Evolutionary conservation across 306 rosid genomes (phyloP), one percentile per base, ranked within the genome.

Genomic region (Trifolium fragiferum): DNA sequence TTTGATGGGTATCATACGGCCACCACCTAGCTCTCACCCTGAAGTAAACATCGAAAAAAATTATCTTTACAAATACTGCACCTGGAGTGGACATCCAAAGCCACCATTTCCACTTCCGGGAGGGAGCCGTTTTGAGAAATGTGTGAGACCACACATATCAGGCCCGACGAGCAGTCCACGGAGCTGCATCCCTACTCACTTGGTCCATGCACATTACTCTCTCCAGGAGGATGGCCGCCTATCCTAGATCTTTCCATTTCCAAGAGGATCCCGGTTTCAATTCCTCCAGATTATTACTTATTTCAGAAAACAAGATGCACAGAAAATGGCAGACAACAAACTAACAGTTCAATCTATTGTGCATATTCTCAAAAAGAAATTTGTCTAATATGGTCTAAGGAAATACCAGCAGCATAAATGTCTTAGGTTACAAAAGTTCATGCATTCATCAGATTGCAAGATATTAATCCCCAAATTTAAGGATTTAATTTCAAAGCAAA

Each of bases 361-460:
- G 38, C 55, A 66, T 68, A 67, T 80, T 58, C 83, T 66, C 38
- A 59, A 73, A 58, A 54, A 73, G 11, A 67, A 14, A 67, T 21
- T 16, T 12, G 79, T 67, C 76, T 54, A 21, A 3, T 54, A n/a
- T n/a, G n/a, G n/a, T n/a, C n/a, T n/a, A 21, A 3, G 58, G 54
- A 30, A 80, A 74, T 16, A 79, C 70, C 10, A 67, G 59, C 43
- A 62, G 59, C 71, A 68, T 11, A 35, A 67, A 59, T 4, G 25
- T 25, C 65, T 43, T 21, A 57, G 3, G 49, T 73, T 65, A 80
- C 79, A 66, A 46, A 47, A 73, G 50, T 80, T 58, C 76, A 60
- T 58, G 79, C 83, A 68, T 68, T 80, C 54, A 80, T 68, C 83
- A 37, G 58, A 68, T 37, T 30, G 62, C 65, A 23, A 54, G 66